phyloP scores from a whole-genome alignment of 108 stramenopile genomes.

The Nannochloropsis oceanica region DNA sequence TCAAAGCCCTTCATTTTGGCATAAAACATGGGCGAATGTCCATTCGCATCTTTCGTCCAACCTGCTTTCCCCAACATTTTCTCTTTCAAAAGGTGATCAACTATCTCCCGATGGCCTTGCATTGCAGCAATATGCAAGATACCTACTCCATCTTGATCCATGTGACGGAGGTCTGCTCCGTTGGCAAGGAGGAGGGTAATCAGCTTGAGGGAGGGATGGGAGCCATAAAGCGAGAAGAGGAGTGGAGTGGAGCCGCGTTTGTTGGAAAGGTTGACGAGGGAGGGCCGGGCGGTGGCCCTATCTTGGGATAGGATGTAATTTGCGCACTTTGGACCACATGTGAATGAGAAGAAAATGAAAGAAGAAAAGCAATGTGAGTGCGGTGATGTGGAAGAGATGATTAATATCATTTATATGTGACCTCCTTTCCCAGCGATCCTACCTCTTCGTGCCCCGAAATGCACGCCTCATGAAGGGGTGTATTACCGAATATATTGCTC shows the following conservation, averaged over 20 bases:
- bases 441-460: neutral
- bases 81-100: neutral
- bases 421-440: neutral
- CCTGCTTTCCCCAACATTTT: neutral
- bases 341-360: neutral
- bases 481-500: neutral
- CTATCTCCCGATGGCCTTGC: neutral
- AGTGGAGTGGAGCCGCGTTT: neutral
- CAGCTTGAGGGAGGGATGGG: neutral
- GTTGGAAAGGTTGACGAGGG: neutral
- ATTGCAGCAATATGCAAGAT: neutral
- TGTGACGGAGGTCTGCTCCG: neutral
- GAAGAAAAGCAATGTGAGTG: neutral
- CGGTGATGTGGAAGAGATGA: no score
- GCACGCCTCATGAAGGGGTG: neutral
- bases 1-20: neutral
- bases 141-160: neutral
- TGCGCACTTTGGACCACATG: neutral
- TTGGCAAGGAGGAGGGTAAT: neutral
- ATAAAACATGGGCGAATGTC: neutral
- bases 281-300: neutral
- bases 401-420: no score
- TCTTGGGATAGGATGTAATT: neutral
- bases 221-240: neutral
- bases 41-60: neutral